Evolutionary conservation across 306 rosid species (phyloP), one percentile per base, ranked within the genome.

Genomic region (Senna siamea): DNA sequence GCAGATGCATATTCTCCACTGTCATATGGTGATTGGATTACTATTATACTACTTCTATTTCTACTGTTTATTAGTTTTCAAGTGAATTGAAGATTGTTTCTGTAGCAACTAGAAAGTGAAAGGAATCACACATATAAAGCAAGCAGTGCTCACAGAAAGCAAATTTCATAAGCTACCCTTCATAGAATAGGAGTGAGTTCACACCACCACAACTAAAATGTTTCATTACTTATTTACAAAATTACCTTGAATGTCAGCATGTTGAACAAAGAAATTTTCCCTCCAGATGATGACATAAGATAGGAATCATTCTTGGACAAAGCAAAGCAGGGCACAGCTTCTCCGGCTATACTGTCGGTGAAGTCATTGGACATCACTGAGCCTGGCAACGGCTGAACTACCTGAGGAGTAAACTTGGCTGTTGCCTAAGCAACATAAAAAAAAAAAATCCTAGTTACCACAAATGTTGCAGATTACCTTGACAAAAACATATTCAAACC

Each of bases 231-330:
- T 17, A 13, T 14, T 2, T 48, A 77, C 4, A 79, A 74, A 83
- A 83, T 83, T 69, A 76, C 82, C 96, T 92, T 89, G 85, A 94
- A 92, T 58, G 96, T 94, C 98, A 91, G 88, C 96, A 91, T 94
- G 77, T 91, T 94, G 76, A 92, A 92, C 47, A 92, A 76, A 70
- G 96, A 88, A 64, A 91, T 86, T 79, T 89, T 91, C 77, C 98
- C 98, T 74, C 98, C 98, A 2, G 98, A 94, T 53, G 98, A 96
- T 48, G 98, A 94, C 93, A 94, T 91, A 28, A 94, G 96, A 35
- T 94, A 94, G 7, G 98, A 94, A 73, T 94, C 98, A 72, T 91
- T 91, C 82, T 94, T 94, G 54, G 97, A 91, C 71, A 94, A 78
- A 75, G 98, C 98, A 68, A 94, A 94, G 87, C 98, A 94, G 37